Percentiles rank a stretch among this genome's conserved stretches.
These are phyloP conservation scores for Fomitiporia mediterranea DNA, from an alignment of 1,284 basidiomycete genomes.

Conservation along the genomic window DNA sequence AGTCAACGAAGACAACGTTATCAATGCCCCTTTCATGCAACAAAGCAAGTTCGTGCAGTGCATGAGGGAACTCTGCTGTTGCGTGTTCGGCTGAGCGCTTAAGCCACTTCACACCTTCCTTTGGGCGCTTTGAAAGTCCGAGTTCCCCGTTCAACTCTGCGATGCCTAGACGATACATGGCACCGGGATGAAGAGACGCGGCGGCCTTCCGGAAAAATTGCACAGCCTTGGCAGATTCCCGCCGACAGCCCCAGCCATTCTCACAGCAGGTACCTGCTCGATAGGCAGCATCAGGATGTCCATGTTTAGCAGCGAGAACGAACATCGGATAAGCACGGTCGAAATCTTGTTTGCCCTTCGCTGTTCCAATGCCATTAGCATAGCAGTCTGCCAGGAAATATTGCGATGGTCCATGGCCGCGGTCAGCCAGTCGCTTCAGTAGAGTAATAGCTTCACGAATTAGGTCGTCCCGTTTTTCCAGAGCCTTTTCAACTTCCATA, in stretches of 20 bases:
- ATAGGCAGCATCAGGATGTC: conserved; percentile 95
- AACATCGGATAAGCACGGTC: conserved; percentile 96
- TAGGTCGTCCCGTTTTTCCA: conserved; percentile 82
- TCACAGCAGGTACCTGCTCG: conserved; percentile 97
- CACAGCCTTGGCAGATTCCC: conserved; percentile 88
- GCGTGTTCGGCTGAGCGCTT: conserved; percentile 95
- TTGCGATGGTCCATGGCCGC: conserved; percentile 91
- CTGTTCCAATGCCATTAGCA: conserved; percentile 93
- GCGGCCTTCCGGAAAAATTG: conserved; percentile 94
- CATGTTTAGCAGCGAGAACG: conserved; percentile 94
- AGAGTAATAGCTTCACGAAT: conserved; percentile 82
- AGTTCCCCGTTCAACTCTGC: conserved; percentile 97
- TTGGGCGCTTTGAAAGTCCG: conserved; percentile 79
- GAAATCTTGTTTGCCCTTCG: conserved; percentile 89
- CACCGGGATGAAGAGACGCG: conserved; percentile 86
- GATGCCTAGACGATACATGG: conserved; percentile 95
- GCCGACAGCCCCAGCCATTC: conserved; percentile 96
- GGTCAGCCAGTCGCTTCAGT: conserved; percentile 87
- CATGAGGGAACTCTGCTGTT: conserved; percentile 93
- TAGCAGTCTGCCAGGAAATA: conserved; percentile 98
- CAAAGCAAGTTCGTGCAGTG: conserved; percentile 91
- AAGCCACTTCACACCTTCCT: conserved; percentile 98
- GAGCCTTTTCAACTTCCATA: conserved; percentile 73
- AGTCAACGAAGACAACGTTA: conserved; percentile 95
- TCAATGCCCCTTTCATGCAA: conserved; percentile 94